A percentile compares a stretch with the other conserved stretches of the same genome.
Evolutionary conservation across 192 early-diverging fungal species (phyloP).

Genomic region (Spizellomyces punctatus): DNA sequence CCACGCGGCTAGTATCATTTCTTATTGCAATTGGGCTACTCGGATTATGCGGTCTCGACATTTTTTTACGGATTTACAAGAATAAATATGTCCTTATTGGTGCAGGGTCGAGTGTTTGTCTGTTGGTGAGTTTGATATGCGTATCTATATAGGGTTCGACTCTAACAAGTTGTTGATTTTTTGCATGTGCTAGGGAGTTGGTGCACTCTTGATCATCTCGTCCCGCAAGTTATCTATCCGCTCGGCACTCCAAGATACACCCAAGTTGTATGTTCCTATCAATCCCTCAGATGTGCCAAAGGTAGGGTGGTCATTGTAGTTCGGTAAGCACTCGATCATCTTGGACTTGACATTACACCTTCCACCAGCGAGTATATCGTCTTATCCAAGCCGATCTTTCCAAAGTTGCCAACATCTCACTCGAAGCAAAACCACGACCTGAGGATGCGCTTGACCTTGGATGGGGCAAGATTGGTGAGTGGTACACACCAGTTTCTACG

Average conservation of each 20-base stretch:
- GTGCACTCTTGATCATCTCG: conserved; percentile 31
- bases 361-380: conserved; percentile 22
- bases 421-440: conserved; percentile 27
- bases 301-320: conserved; percentile 5
- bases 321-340: not conserved
- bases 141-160: not conserved
- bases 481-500: not conserved
- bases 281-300: conserved; percentile 41
- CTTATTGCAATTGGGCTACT: conserved; percentile 13
- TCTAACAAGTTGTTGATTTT: not conserved
- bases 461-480: conserved; percentile 27
- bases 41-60: conserved; percentile 28
- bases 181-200: not conserved
- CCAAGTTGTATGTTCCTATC: conserved; percentile 45
- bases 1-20: conserved; percentile 14
- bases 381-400: conserved; percentile 40
- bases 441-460: conserved; percentile 14
- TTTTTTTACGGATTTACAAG: conserved; percentile 22
- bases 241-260: conserved; percentile 33
- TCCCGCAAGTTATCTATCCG: conserved; percentile 31
- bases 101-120: conserved; percentile 7
- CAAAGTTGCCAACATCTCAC: conserved; percentile 25
- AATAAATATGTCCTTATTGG: conserved; percentile 14
- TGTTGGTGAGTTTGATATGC: conserved; percentile 5
- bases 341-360: not conserved